Conservation (phyloP, 179 eudicot species). For the Pouteria campechiana region DNA sequence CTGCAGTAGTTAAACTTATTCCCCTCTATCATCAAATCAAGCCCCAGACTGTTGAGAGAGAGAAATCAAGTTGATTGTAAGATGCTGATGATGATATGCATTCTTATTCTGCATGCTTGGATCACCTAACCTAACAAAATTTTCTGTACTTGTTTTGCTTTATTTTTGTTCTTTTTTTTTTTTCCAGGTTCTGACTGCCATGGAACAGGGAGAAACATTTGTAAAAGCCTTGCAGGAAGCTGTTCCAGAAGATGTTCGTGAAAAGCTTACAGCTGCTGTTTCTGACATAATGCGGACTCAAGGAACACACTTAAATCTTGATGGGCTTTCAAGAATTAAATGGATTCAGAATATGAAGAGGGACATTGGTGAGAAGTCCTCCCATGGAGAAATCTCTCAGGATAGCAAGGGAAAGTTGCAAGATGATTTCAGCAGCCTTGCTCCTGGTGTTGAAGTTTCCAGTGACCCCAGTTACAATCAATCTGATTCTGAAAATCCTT, state of each 20-base stretch:
- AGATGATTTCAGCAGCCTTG: too few relatives aligned
- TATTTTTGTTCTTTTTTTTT: neutral
- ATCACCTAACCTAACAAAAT: too few relatives aligned
- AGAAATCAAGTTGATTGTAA: too few relatives aligned
- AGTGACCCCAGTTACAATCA: constrained; percentile 13
- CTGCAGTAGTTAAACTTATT: too few relatives aligned
- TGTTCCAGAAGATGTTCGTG: constrained; percentile 95
- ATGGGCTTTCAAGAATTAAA: constrained; percentile 26
- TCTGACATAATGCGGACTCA: constrained; percentile 50
- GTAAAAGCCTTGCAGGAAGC: constrained; percentile 85
- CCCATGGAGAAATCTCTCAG: too few relatives aligned
- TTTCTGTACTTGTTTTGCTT: neutral
- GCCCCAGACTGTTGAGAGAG: too few relatives aligned
- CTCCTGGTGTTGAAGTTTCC: constrained; percentile 14
- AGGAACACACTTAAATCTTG: constrained; percentile 47
- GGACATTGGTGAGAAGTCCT: too few relatives aligned
- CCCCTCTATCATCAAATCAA: too few relatives aligned
- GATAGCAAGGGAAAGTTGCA: too few relatives aligned
- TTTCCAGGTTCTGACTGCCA: constrained; percentile 69
- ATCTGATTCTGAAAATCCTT: constrained; percentile 12
- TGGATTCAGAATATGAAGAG: too few relatives aligned
- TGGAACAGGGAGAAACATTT: constrained; percentile 75
- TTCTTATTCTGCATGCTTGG: too few relatives aligned
- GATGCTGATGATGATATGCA: too few relatives aligned
- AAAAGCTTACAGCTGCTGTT: constrained; percentile 66